Evolutionary conservation across 352 stramenopile genomes (phyloP).

Genomic region (Globisporangium irregulare): DNA sequence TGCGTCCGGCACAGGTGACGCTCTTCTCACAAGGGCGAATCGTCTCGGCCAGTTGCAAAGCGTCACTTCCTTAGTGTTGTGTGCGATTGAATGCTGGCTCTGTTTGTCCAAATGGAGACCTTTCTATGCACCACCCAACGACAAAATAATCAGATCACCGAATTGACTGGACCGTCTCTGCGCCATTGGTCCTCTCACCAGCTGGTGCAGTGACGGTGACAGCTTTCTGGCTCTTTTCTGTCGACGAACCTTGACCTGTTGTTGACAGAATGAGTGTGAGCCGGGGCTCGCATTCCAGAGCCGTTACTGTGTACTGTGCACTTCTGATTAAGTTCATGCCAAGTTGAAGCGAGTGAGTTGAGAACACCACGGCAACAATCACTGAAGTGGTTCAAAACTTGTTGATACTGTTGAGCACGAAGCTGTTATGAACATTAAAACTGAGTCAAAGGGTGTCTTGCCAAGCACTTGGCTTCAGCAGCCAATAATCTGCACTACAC

Average conservation of each 20-base stretch:
- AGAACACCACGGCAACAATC: too few species aligned
- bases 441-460: background rate
- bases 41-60: background rate
- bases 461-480: background rate
- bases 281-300: background rate
- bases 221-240: background rate
- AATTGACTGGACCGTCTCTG: background rate
- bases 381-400: background rate
- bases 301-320: background rate
- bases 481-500: conserved; percentile 51
- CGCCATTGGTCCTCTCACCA: background rate
- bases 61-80: background rate
- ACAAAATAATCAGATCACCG: background rate
- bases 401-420: background rate
- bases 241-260: background rate
- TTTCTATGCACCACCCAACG: background rate
- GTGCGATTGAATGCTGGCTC: background rate
- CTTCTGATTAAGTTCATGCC: background rate
- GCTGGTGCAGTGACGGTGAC: background rate
- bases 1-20: background rate
- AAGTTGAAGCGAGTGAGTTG: background rate
- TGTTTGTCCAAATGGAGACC: background rate
- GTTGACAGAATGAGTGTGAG: background rate
- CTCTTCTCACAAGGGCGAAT: background rate
- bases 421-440: background rate